These are phyloP conservation scores for Phellopilus nigrolimitatus DNA, from an alignment of 1,284 basidiomycete species.

Conservation along the genomic window DNA sequence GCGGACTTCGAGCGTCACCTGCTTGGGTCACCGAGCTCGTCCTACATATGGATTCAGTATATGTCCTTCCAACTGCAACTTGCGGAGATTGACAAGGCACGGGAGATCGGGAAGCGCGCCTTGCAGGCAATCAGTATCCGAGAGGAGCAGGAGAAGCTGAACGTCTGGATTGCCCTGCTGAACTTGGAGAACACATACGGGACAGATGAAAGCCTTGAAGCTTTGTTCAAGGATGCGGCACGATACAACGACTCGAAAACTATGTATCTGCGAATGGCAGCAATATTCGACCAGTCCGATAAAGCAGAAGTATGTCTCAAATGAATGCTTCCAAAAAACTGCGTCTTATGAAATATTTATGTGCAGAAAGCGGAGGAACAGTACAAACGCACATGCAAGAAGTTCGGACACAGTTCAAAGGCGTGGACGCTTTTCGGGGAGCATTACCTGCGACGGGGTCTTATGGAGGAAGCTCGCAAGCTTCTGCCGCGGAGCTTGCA, in stretches of 20 bases:
- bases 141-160: slow-evolving; percentile 95
- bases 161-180: slow-evolving; percentile 96
- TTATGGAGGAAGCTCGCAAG: slow-evolving; percentile 78
- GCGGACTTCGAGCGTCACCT: slow-evolving; percentile 94
- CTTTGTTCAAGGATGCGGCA: slow-evolving; percentile 85
- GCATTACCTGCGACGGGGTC: slow-evolving; percentile 67
- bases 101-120: slow-evolving; percentile 82
- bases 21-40: slow-evolving; percentile 95
- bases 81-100: slow-evolving; percentile 92
- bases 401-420: slow-evolving; percentile 88
- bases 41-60: slow-evolving; percentile 98
- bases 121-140: slow-evolving; percentile 89
- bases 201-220: slow-evolving; percentile 73
- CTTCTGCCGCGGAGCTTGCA: slow-evolving; percentile 89
- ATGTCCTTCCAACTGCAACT: slow-evolving; percentile 98
- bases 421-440: slow-evolving; percentile 90
- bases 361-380: slow-evolving; percentile 82
- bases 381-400: slow-evolving; percentile 81
- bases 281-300: slow-evolving; percentile 79
- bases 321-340: not conserved
- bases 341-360: not conserved
- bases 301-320: slow-evolving; percentile 62
- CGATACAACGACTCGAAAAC: slow-evolving; percentile 91
- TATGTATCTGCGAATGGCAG: slow-evolving; percentile 78
- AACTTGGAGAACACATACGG: slow-evolving; percentile 97